Conservation (phyloP, 2,329 filamentous ascomycete genomes). For the Stachybotrys chlorohalonatus region DNA sequence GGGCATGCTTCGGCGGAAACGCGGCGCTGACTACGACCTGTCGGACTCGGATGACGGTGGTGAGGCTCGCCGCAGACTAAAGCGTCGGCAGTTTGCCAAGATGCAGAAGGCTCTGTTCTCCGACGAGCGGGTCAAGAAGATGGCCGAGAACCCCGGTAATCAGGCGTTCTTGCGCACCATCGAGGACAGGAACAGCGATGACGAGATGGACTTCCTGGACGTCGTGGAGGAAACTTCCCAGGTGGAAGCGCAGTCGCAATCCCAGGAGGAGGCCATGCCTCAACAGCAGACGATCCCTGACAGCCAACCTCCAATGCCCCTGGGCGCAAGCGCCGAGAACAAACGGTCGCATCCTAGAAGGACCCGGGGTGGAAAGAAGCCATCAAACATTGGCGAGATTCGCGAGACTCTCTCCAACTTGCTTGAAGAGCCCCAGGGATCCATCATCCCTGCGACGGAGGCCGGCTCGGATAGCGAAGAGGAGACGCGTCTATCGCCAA, state of each 20-base stretch:
- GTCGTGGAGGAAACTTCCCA: constrained; percentile 23
- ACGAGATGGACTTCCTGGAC: constrained; percentile 68
- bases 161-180: constrained; percentile 85
- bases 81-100: constrained; percentile 79
- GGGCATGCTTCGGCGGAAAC: constrained; percentile 76
- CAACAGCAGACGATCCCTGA: constrained; percentile 33
- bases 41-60: constrained; percentile 87
- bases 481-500: constrained; percentile 17
- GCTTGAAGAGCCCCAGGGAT: constrained; percentile 56
- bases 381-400: constrained; percentile 69
- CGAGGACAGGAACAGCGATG: constrained; percentile 68
- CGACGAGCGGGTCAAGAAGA: constrained; percentile 84
- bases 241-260: constrained; percentile 26
- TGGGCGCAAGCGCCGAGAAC: constrained; percentile 28
- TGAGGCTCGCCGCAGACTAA: constrained; percentile 67
- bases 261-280: constrained; percentile 16
- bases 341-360: constrained; percentile 55
- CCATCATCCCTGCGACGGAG: constrained; percentile 37
- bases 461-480: constrained; percentile 30
- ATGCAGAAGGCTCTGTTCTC: constrained; percentile 83
- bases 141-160: constrained; percentile 82
- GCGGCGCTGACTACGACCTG: constrained; percentile 72
- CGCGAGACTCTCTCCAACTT: constrained; percentile 76
- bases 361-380: constrained; percentile 54
- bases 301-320: constrained; percentile 37